Base-by-base conservation (phyloP, 202 grass and related monocot species). In the Thinopyrum obtusiflorum region DNA sequence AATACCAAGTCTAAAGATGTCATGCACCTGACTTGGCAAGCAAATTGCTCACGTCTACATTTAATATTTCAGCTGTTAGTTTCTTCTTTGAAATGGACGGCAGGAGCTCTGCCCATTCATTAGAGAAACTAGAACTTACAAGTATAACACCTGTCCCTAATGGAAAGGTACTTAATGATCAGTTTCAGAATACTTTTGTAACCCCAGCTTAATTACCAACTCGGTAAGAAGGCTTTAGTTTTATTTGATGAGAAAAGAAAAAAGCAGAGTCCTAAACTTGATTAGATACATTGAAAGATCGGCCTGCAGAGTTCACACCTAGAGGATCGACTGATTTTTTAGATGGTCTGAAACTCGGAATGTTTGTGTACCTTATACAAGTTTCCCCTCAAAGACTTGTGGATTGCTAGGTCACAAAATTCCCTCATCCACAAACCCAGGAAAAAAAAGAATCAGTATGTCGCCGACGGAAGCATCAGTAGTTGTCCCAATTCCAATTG, bases 11-110 rank as follows among this genome's bases (percentile, higher is more conserved):
- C 5, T 74, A 42, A 74, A 27, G 27, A 73, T 15, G 26, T 13
- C 35, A 2, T 74, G 20, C 26, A 65, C n/a, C 57, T 76, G 31
- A 82, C 39, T 70, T 87, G 72, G 32, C 64, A 83, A 63, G 61
- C 80, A 55, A 88, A 49, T 71, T 36, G 63, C 40, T 61, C 6
- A 40, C 7, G 36, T 7, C 5, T 11, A 78, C 28, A 36, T 36
- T 65, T 73, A 28, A 28, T 61, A 24, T 61, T 37, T 63, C 11
- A 53, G 11, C 4, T 65, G 85, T 87, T 61, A 29, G 14, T n/a
- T 76, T 53, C 26, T 53, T 55, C 25, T 49, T 49, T 47, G 40
- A 49, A 28, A 27, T 47, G 23, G 42, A 74, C 24, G 25, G 40
- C 69, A 27, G 21, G 39, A 17, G 40, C 7, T 10, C 13, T 49